Evolutionary conservation across 169 alveolate species (phyloP).

Genomic region (Eimeria acervulina): DNA sequence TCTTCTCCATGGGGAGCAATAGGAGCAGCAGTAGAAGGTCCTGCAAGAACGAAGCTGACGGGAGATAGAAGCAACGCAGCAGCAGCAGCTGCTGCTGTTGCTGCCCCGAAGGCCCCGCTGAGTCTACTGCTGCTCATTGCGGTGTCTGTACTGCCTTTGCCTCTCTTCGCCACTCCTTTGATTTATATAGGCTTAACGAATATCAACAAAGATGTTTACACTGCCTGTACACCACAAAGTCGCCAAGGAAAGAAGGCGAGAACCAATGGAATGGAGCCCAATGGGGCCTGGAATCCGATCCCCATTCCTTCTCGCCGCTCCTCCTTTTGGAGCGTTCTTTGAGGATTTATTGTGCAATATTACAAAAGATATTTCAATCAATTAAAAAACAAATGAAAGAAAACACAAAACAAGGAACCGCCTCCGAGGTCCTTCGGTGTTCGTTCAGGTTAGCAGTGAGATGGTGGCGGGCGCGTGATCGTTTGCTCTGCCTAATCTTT

Average conservation of each 20-base stretch:
- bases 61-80: constrained; percentile 38
- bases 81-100: not conserved
- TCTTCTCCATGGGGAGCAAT: not conserved
- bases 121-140: not conserved
- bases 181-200: not conserved
- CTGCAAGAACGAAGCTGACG: not conserved
- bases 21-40: not conserved
- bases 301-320: not conserved
- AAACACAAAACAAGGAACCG: not conserved
- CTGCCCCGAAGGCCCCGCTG: not conserved
- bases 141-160: not conserved
- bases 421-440: not conserved
- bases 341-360: not conserved
- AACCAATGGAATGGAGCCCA: constrained; percentile 2
- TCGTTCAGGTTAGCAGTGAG: not conserved
- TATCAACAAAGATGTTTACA: not conserved
- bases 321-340: not conserved
- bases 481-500: not conserved
- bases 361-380: constrained; percentile 1
- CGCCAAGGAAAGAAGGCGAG: not conserved
- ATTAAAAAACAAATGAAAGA: not conserved
- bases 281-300: not conserved
- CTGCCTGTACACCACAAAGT: not conserved
- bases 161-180: not conserved
- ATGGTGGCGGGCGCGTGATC: not conserved